Evolutionary conservation across 768 basidiomycete genomes (phyloP).

Genomic region (Xanthoconium purpureum): DNA sequence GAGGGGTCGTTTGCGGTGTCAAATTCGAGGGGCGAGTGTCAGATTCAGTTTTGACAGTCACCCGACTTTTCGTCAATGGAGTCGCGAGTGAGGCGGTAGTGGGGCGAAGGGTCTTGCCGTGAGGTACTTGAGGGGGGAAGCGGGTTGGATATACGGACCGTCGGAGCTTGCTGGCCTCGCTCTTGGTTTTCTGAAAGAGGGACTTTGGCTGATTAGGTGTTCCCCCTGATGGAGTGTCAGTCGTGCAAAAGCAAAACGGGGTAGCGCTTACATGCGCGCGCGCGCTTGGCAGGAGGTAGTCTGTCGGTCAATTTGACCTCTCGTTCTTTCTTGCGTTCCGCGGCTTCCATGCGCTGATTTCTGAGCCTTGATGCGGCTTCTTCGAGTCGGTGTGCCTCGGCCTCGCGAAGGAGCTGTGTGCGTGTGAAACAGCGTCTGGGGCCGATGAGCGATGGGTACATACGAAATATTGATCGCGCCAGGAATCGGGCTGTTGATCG

Average conservation of each 20-base stretch:
- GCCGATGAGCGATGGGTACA: conserved; percentile 22
- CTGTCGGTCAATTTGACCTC: conserved; percentile 74
- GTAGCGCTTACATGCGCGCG: conserved; percentile 50
- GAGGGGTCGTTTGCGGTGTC: conserved; percentile 3
- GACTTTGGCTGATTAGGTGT: conserved; percentile 52
- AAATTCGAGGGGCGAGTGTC: conserved; percentile 34
- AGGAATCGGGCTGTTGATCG: conserved; percentile 51
- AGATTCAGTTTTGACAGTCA: conserved; percentile 51
- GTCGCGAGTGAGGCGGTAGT: conserved; percentile 34
- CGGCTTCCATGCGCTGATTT: conserved; percentile 63
- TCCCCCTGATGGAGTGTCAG: conserved; percentile 35
- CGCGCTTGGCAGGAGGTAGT: conserved; percentile 63
- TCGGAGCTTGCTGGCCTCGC: conserved; percentile 66
- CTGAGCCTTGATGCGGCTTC: conserved; percentile 61
- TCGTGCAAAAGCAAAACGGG: conserved; percentile 1
- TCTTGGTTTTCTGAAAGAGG: conserved; percentile 73
- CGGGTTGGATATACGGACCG: conserved; percentile 55
- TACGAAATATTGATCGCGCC: conserved; percentile 71
- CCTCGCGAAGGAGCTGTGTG: conserved; percentile 50
- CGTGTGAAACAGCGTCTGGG: conserved; percentile 2
- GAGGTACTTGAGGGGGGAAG: conserved; percentile 51
- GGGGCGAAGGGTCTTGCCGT: conserved; percentile 41
- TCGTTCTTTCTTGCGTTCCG: conserved; percentile 72
- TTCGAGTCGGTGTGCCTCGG: conserved; percentile 63
- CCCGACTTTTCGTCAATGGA: conserved; percentile 38